A percentile compares a stretch with the other conserved stretches of the same genome.
Conservation (phyloP, 139 green algal genomes). For the Haematococcus sp. region DNA sequence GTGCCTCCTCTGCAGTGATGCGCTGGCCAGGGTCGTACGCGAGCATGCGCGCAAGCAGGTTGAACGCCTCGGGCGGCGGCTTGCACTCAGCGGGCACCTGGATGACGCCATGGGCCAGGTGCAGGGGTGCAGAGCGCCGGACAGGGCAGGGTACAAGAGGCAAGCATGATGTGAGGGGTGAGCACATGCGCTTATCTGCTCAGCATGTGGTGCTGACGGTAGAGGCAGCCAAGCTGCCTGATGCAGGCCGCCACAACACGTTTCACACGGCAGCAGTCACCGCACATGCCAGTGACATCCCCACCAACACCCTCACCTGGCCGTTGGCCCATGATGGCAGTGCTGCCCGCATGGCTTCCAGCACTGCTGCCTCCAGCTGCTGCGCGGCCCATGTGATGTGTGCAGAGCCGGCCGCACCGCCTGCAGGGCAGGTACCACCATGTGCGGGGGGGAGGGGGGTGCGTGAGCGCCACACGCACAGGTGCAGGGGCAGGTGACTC, state of each 20-base stretch:
- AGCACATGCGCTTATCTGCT: not conserved
- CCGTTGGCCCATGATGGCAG: constrained; percentile 3
- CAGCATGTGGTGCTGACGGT: not conserved
- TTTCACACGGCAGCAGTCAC: no score
- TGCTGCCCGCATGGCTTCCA: constrained; percentile 27
- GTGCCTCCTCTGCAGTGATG: constrained; percentile 54
- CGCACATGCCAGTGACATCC: no score
- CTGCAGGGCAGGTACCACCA: not conserved
- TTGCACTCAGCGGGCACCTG: not conserved
- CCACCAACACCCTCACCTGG: constrained; percentile 1
- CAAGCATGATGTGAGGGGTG: not conserved
- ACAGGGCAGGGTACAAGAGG: not conserved
- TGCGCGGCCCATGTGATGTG: constrained; percentile 7
- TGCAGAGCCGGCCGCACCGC: no score
- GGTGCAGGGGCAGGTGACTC: constrained; percentile 1
- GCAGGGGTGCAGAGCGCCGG: constrained; percentile 20
- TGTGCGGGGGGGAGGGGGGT: constrained; percentile 2
- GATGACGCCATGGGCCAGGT: not conserved
- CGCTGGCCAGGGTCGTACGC: constrained; percentile 54
- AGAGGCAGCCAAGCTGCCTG: no score
- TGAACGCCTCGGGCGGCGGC: constrained; percentile 27
- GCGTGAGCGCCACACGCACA: not conserved
- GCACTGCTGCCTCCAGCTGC: constrained; percentile 34
- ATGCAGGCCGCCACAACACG: no score
- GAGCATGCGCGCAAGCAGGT: constrained; percentile 53